Evolutionary conservation across 257 asterid species (phyloP), one percentile per base, ranked within the genome.

Genomic region (Verbascum thapsus): DNA sequence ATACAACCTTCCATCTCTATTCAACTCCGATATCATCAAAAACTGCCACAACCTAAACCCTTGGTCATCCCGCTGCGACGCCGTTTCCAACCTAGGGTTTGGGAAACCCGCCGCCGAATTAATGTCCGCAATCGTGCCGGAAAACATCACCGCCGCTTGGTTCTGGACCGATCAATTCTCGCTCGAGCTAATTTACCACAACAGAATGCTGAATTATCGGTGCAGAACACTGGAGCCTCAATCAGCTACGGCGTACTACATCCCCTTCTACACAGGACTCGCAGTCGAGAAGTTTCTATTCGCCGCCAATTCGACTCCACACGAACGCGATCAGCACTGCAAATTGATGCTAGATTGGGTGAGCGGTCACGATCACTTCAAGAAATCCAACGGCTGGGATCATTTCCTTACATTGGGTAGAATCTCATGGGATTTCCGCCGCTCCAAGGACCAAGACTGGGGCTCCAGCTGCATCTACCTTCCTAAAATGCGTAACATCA

Each of bases 391-490:
- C 45, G 94, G 96, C 1, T 79, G 85, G 94, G 88, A 89, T 67
- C 96, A 89, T 54, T 89, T 89, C 52, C 67, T 86, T 1, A 61
- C 88, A 0, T 72, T 86, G 66, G 96, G 96, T 11, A 70, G 95
- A 12, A 83, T 89, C 5, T 63, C 95, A 3, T 89, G 96, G 96
- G 95, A 89, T 75, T 89, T 86, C 74, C 94, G 95, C 45, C 82
- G 96, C 35, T 60, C 80, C 0, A 71, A 63, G 13, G 82, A 65
- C 12, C 15, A 26, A 0, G 80, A 75, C 1, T 89, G 96, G 96
- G 95, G 96, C 1, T 89, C 96, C 48, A 74, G 88, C 58, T 86
- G 90, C 70, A 74, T 86, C 3, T 72, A 75, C 75, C 42, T 74
- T 76, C 89, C 79, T 5, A 63, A 16, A 37, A 81, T 87, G 91